phyloP scores from a whole-genome alignment of 192 early-diverging fungal genomes.

The Funneliformis mosseae region DNA sequence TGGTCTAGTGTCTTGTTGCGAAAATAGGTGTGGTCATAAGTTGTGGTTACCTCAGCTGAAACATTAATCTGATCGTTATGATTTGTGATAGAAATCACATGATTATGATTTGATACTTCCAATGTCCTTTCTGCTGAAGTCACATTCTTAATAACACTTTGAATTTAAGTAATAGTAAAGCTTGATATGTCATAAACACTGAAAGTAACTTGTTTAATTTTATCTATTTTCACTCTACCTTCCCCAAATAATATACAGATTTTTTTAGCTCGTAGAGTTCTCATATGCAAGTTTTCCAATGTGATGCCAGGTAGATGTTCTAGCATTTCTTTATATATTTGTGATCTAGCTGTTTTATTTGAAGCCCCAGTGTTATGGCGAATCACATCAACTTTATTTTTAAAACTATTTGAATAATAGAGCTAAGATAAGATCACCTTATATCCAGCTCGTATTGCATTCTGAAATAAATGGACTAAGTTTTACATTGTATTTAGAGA shows the following conservation, averaged over 20 bases:
- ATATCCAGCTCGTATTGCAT: background rate
- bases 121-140: background rate
- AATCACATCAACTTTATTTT: slow-evolving; percentile 24
- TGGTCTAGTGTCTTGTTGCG: too few relatives aligned
- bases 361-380: slow-evolving; percentile 4
- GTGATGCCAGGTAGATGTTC: slow-evolving; percentile 5
- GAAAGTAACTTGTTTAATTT: slow-evolving; percentile 10
- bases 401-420: slow-evolving; percentile 22
- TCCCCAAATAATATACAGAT: slow-evolving; percentile 14
- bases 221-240: slow-evolving; percentile 5
- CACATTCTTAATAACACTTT: slow-evolving; percentile 11
- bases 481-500: background rate
- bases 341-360: too few relatives aligned
- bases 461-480: too few relatives aligned
- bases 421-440: slow-evolving; percentile 19
- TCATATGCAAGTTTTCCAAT: slow-evolving; percentile 5
- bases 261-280: slow-evolving; percentile 22
- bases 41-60: too few relatives aligned
- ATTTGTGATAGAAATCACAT: background rate
- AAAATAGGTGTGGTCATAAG: too few relatives aligned
- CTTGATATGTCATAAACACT: slow-evolving; percentile 10
- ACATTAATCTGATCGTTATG: slow-evolving; percentile 4
- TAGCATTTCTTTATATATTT: too few relatives aligned
- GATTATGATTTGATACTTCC: background rate
- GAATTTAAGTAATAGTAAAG: background rate